A percentile compares a stretch with the other conserved stretches of the same genome.
Conservation (phyloP, 345 rosid genomes). For the Corymbia maculata region DNA sequence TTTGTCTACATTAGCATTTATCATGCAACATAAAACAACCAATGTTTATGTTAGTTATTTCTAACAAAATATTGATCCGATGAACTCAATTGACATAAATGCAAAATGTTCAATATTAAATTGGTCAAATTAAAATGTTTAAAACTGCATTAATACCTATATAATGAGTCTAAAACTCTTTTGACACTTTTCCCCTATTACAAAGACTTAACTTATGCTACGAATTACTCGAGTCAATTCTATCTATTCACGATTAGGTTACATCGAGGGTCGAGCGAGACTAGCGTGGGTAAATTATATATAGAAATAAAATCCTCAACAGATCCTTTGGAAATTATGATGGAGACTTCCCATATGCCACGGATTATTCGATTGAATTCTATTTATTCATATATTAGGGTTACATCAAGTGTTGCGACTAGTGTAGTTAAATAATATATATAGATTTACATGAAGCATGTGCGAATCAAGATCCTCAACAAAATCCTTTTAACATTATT, state of each 20-base stretch:
- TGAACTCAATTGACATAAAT: too few species aligned
- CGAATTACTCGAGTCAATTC: background rate
- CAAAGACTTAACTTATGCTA: rapidly evolving
- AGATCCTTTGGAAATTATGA: background rate
- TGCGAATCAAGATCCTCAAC: background rate
- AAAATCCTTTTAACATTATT: background rate
- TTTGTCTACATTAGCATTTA: too few species aligned
- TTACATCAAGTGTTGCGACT: background rate
- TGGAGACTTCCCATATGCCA: background rate
- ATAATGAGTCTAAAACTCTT: too few species aligned
- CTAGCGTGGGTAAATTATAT: background rate
- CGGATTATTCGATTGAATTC: background rate
- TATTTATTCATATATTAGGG: background rate
- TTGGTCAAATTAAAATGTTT: too few species aligned
- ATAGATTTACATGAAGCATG: background rate
- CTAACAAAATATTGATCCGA: rapidly evolving
- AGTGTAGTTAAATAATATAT: background rate
- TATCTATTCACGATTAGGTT: background rate
- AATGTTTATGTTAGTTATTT: background rate
- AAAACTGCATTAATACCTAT: too few species aligned
- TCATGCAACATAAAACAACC: too few species aligned
- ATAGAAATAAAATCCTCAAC: background rate
- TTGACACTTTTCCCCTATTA: background rate
- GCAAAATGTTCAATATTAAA: too few species aligned
- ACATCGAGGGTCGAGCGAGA: background rate